Evolutionary conservation across 306 rosid species (phyloP).

Genomic region (Astragalus membranaceus): DNA sequence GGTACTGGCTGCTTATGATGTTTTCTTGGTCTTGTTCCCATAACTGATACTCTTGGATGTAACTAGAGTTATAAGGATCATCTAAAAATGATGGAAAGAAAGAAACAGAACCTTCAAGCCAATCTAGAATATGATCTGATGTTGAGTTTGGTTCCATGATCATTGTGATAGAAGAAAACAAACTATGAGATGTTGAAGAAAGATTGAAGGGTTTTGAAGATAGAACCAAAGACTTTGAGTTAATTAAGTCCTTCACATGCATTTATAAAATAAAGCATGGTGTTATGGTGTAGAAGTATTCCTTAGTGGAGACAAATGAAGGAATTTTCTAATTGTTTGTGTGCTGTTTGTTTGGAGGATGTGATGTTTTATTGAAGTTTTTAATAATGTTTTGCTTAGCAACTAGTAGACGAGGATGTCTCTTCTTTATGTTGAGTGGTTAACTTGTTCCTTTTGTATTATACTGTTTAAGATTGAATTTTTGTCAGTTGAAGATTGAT

Average conservation of each 20-base stretch:
- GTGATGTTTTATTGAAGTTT: constrained; percentile 53
- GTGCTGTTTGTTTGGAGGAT: constrained; percentile 79
- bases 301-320: constrained; percentile 43
- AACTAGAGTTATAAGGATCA: constrained; percentile 40
- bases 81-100: constrained; percentile 68
- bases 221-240: constrained; percentile 4
- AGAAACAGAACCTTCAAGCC: constrained; percentile 71
- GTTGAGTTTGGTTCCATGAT: constrained; percentile 49
- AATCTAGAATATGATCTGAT: constrained; percentile 67
- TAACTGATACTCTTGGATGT: constrained; percentile 43
- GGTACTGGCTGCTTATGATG: constrained; percentile 28
- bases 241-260: not conserved
- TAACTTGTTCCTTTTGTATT: constrained; percentile 42
- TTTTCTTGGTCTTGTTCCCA: constrained; percentile 55
- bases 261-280: constrained; percentile 21
- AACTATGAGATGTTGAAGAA: not conserved
- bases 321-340: constrained; percentile 57
- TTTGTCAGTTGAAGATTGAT: constrained; percentile 15
- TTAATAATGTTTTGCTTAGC: constrained; percentile 18
- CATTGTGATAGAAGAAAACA: constrained; percentile 38
- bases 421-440: constrained; percentile 46
- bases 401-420: constrained; percentile 39
- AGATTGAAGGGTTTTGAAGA: constrained; percentile 16
- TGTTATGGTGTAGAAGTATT: too few species aligned
- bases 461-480: constrained; percentile 21